phyloP scores from a whole-genome alignment of 108 stramenopile species.

The Bacterosira constricta region DNA sequence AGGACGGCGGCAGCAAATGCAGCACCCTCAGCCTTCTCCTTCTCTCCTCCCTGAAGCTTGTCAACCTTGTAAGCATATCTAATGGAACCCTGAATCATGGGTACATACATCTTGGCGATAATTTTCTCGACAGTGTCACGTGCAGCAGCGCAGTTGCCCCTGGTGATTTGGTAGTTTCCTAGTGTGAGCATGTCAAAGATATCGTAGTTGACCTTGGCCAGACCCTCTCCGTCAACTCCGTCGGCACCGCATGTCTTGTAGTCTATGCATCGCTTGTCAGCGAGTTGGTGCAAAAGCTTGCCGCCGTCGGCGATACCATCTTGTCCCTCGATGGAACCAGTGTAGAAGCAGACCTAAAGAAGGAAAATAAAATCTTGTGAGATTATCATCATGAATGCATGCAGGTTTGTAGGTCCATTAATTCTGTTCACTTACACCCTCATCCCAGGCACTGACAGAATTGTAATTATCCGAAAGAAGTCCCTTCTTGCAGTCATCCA shows the following conservation, averaged over 20 bases:
- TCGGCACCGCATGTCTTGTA: constrained; percentile 68
- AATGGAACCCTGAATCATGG: constrained; percentile 76
- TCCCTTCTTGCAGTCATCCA: constrained; percentile 65
- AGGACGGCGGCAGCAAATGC: constrained; percentile 76
- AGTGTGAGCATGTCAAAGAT: constrained; percentile 56
- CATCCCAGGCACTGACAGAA: constrained; percentile 72
- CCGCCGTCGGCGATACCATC: constrained; percentile 56
- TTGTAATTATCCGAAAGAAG: constrained; percentile 67
- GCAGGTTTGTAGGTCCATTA: no score
- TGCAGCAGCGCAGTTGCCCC: constrained; percentile 57
- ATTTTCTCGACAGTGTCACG: constrained; percentile 53
- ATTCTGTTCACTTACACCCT: no score
- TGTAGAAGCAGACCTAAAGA: constrained; percentile 69
- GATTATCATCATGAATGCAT: no score
- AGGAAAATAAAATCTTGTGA: no score
- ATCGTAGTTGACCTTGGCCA: constrained; percentile 56
- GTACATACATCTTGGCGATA: constrained; percentile 65
- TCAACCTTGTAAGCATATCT: constrained; percentile 65
- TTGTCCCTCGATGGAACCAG: constrained; percentile 52
- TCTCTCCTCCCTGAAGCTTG: constrained; percentile 51
- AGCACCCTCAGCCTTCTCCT: constrained; percentile 71
- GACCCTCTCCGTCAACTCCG: constrained; percentile 48
- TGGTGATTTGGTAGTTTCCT: constrained; percentile 50
- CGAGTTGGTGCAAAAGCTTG: constrained; percentile 57
- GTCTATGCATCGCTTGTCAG: constrained; percentile 63